Base-by-base conservation (phyloP, 805 yeast genomes). In the Grigorovia yakushimaensis region DNA sequence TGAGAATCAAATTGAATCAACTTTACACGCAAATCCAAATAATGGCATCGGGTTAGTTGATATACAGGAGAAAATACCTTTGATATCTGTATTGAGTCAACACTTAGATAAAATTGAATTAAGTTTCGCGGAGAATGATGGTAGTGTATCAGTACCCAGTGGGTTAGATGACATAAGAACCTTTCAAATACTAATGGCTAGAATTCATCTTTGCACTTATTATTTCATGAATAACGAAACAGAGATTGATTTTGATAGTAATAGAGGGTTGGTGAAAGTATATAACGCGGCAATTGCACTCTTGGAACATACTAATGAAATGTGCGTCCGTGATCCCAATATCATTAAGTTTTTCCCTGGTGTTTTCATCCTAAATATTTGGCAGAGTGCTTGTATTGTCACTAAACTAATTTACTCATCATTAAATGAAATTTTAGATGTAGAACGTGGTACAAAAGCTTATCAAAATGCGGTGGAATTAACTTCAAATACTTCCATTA, bases 381-480 rank as follows among this genome's bases (percentile, higher is more conserved):
- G 98, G 96, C 98, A 93, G 65, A 84, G 96, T 1, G 80, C 95
- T 1, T 84, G 88, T 56, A 79, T 91, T 36, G 78, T 93, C 30
- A 86, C 84, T 46, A 81, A 86, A 57, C 70, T 91, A 43, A 75
- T 79, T 8, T 88, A 88, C 60, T 87, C 96, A 1, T 76, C 87
- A 1, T 69, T 87, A 57, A 74, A 81, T 21, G 70, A 75, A 23
- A 74, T 80, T 15, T 60, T 89, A 15, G 95, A 88, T 64, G 65
- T 79, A 27, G 79, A 77, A 2, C 72, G 80, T 0, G 97, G 96
- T 7, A 81, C 79, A 59, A 75, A 73, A 46, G 74, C 84, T 27
- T 87, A 82, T 56, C 76, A 76, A 51, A 69, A 71, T 21, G 93
- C 93, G 0, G 78, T 85, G 19, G 71, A 76, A 18, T 65, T 85